Evolutionary conservation across 768 basidiomycete genomes (phyloP), one percentile per base, ranked within the genome.

Genomic region (Favolaschia claudopus): DNA sequence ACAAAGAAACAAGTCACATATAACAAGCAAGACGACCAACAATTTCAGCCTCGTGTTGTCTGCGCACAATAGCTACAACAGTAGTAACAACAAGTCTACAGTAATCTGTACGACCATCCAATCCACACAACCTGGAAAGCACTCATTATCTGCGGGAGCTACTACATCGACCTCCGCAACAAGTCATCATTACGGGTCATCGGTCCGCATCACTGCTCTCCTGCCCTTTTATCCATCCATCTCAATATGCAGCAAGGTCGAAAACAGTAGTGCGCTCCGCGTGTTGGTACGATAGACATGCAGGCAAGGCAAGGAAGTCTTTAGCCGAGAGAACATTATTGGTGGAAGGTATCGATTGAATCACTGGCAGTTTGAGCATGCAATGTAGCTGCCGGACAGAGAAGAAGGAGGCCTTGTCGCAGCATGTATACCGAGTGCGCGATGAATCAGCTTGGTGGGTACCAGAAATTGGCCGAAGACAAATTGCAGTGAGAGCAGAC

Each of bases 181-280:
- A 58, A 54, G 7, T 53, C 56, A 50, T 48, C 56, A 58, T 52
- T 33, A 40, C 51, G 58, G 52, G 36, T 44, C 29, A 33, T 59
- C 62, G 57, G 57, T 39, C 62, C 57, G 57, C 36, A 53, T 59
- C 61, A 38, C 46, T 31, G 42, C 45, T n/a, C n/a, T n/a, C n/a
- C n/a, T n/a, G n/a, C n/a, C n/a, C 55, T 42, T 39, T 52, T 48
- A 54, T 51, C n/a, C 55, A 46, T 52, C 32, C 43, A 36, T n/a
- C 24, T 13, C 33, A 13, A n/a, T n/a, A n/a, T n/a, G n/a, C 17
- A 19, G 37, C 55, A 31, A 48, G 46, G 46, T 42, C 17, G 22
- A 8, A 17, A 5, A 19, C 4, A 19, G 40, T 24, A 36, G 48
- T 20, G 48, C 48, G 7, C 28, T 29, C 34, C 33, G 50, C 29